Conservation (phyloP, 1,284 basidiomycete species). For the Athelia sp. region DNA sequence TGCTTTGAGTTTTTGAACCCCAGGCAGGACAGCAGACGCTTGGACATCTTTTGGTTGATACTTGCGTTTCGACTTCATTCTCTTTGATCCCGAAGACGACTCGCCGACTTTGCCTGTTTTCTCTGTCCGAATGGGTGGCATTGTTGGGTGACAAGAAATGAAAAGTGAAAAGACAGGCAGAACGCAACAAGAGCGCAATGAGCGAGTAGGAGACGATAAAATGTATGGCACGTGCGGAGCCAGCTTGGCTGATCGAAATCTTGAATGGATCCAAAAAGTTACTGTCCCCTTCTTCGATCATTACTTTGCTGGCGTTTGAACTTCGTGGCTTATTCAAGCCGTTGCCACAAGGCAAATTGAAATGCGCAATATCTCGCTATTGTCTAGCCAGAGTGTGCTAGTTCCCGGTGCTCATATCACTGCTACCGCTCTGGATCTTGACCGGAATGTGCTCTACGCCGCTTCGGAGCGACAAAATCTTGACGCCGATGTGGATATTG, state of each 20-base stretch:
- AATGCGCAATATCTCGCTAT: slow-evolving; percentile 41
- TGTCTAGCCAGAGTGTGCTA: slow-evolving; percentile 22
- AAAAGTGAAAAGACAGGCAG: too few species aligned
- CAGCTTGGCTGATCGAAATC: too few species aligned
- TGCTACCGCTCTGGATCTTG: slow-evolving; percentile 60
- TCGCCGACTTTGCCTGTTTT: neutral
- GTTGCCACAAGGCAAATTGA: slow-evolving; percentile 8
- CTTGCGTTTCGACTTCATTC: slow-evolving; percentile 17
- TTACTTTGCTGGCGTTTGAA: too few species aligned
- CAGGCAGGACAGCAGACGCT: slow-evolving; percentile 29
- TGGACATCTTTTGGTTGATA: slow-evolving; percentile 9
- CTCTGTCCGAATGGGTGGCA: neutral
- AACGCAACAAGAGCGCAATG: neutral
- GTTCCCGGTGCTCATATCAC: slow-evolving; percentile 31
- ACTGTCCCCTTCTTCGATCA: too few species aligned
- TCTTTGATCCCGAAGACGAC: neutral
- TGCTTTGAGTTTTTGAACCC: slow-evolving; percentile 78
- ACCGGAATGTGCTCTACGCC: slow-evolving; percentile 57
- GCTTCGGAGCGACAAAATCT: slow-evolving; percentile 46
- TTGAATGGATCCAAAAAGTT: too few species aligned
- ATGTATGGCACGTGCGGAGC: too few species aligned
- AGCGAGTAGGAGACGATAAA: too few species aligned
- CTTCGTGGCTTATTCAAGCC: too few species aligned
- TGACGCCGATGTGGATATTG: slow-evolving; percentile 53
- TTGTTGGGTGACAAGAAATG: neutral